Conservation (phyloP, 2,329 filamentous ascomycete genomes). For the Monosporascus cannonballus region DNA sequence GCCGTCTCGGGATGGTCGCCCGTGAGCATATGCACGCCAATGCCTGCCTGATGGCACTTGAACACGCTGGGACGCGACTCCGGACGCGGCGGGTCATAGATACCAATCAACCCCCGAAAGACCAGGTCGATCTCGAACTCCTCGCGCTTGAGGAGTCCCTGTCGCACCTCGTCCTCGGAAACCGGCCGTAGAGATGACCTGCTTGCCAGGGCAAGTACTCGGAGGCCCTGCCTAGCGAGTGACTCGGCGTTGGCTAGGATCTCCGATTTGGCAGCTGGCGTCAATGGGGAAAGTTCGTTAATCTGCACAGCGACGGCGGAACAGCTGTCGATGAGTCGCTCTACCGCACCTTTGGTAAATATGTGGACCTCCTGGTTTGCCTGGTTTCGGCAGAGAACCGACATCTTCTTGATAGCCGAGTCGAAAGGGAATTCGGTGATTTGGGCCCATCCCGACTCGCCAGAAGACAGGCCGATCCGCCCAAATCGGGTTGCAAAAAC, state of each 20-base stretch:
- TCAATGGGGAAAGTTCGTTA: constrained; percentile 15
- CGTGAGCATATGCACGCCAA: constrained; percentile 64
- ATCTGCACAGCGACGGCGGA: constrained; percentile 39
- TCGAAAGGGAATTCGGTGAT: constrained; percentile 67
- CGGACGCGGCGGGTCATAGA: constrained; percentile 65
- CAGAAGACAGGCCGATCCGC: constrained; percentile 35
- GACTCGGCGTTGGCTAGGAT: constrained; percentile 46
- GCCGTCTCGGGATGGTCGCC: constrained; percentile 65
- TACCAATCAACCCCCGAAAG: constrained; percentile 64
- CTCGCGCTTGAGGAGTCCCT: constrained; percentile 29
- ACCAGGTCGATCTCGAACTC: constrained; percentile 50
- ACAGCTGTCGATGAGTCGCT: constrained; percentile 33
- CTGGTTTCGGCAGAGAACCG: constrained; percentile 52
- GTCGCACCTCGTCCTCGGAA: constrained; percentile 29
- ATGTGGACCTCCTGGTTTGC: constrained; percentile 33
- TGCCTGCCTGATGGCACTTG: constrained; percentile 54
- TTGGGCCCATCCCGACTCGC: constrained; percentile 35
- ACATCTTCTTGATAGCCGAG: constrained; percentile 69
- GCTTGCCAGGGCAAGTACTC: constrained; percentile 61
- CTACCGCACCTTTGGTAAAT: constrained; percentile 56
- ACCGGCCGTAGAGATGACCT: constrained; percentile 30
- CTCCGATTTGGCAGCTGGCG: constrained; percentile 37
- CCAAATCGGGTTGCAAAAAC: constrained; percentile 69
- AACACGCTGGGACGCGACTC: constrained; percentile 58
- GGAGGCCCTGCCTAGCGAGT: constrained; percentile 57